phyloP scores from a whole-genome alignment of 371 early-diverging fungal species.

The Mucor sp. region DNA sequence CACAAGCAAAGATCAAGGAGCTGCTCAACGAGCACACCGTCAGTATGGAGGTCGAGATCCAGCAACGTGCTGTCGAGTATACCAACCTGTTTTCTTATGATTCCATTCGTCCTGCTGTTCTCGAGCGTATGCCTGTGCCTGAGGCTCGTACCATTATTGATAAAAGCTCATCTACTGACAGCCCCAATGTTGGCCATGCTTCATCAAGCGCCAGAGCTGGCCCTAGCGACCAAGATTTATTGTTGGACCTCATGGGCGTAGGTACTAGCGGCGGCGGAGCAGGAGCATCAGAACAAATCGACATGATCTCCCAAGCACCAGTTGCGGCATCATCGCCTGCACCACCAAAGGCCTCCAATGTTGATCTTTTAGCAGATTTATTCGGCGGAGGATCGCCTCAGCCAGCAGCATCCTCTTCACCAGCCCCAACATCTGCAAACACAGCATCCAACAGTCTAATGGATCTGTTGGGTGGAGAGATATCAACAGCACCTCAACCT shows the following conservation, averaged over 20 bases:
- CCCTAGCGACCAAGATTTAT: conserved; percentile 59
- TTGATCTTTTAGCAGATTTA: conserved; percentile 82
- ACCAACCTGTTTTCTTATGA: conserved; percentile 78
- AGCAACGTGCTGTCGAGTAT: conserved; percentile 93
- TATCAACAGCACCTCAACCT: conserved; percentile 11
- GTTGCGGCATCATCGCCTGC: conserved; percentile 13
- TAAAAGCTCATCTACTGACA: conserved; percentile 23
- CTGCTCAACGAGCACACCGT: conserved; percentile 65
- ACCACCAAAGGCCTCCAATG: conserved; percentile 47
- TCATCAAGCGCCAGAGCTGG: conserved; percentile 39
- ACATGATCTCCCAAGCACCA: conserved; percentile 32
- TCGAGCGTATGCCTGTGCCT: conserved; percentile 95
- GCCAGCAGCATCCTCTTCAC: conserved; percentile 24
- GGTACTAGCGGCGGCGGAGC: conserved; percentile 50
- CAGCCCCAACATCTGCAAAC: conserved; percentile 34
- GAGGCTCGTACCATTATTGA: conserved; percentile 59
- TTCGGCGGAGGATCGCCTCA: conserved; percentile 56
- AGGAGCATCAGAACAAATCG: conserved; percentile 29
- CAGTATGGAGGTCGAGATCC: conserved; percentile 88
- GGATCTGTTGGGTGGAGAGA: conserved; percentile 42
- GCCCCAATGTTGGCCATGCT: conserved; percentile 23
- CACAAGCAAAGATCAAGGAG: conserved; percentile 51
- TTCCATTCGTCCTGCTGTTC: conserved; percentile 76
- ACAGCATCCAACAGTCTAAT: conserved; percentile 28
- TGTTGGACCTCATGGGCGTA: conserved; percentile 86